Base-by-base conservation (phyloP, 495 filamentous ascomycete species). In the Lichina pygmaea region DNA sequence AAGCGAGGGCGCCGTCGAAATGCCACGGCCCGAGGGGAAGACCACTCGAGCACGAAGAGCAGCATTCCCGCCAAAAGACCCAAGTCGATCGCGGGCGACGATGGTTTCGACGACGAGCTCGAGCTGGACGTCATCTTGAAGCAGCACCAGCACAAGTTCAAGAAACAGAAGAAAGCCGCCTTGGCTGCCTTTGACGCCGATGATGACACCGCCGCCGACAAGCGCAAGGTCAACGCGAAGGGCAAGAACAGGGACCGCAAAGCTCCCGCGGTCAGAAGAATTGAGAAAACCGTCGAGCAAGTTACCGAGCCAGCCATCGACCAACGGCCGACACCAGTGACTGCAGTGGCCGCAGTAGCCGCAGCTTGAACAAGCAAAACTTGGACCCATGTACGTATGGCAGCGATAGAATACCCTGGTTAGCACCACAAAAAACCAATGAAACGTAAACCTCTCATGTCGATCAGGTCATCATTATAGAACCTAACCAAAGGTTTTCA, bases 211-310 rank as follows among this genome's bases (percentile, higher is more conserved):
- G 15, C 44, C 13, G 33, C 33, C 33, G 24, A 24, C 24, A 24
- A 24, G 24, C 2, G 15, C 40, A 48, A 47, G 24, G 71, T 72
- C 56, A 64, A 65, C 53, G 60, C 63, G 48, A 75, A 72, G 57
- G n/a, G 30, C 6, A 62, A 67, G 46, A 64, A 62, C 48, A 81
- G 76, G 70, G 82, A 84, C 68, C 68, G 77, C 52, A 67, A 68
- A 56, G 50, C 50, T 24, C 53, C 54, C 16, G 52, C 48, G 1
- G 49, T 52, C 33, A 46, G 43, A 41, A 44, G 53, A 39, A 58
- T 60, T 44, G 58, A 57, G 10, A 64, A 64, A 49, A 56, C 12
- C 15, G 38, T 40, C 38, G 38, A 40, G 38, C 12, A 40, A 6
- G 24, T 30, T n/a, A 15, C 24, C 43, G 30, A 45, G 32, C 34